Percentiles rank a stretch among this genome's conserved stretches.
phyloP scores from a whole-genome alignment of 345 rosid species.

The Xanthoceras sorbifolium region DNA sequence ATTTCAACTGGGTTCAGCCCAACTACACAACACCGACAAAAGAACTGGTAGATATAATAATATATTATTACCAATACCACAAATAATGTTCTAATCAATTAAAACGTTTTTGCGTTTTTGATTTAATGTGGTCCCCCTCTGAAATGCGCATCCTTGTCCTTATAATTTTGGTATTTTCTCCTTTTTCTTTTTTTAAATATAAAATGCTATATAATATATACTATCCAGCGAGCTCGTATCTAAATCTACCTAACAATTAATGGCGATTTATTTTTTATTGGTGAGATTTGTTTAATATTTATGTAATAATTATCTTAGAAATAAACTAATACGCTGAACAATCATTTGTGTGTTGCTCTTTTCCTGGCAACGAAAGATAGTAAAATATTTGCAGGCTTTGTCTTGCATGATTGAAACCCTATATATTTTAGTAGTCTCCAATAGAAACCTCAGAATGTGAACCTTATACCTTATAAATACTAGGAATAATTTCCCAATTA shows the following conservation, averaged over 20 bases:
- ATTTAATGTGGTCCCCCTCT: neutral
- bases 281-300: neutral
- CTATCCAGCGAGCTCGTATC: neutral
- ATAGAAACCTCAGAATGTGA: neutral
- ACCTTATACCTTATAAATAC: neutral
- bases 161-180: neutral
- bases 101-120: neutral
- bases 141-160: too few species aligned
- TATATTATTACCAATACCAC: too few species aligned
- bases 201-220: neutral
- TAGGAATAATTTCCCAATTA: neutral
- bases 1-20: neutral
- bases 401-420: neutral
- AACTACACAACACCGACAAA: neutral
- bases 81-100: too few species aligned
- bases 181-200: neutral
- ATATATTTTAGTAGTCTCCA: neutral
- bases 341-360: neutral
- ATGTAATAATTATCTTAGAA: neutral
- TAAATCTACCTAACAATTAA: slow-evolving; percentile 19
- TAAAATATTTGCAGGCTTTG: neutral
- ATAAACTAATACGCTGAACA: neutral
- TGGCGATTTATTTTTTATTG: neutral
- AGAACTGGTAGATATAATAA: too few species aligned
- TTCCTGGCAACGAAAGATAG: neutral